phyloP scores from a whole-genome alignment of 768 basidiomycete genomes.

The Lactarius quietus region DNA sequence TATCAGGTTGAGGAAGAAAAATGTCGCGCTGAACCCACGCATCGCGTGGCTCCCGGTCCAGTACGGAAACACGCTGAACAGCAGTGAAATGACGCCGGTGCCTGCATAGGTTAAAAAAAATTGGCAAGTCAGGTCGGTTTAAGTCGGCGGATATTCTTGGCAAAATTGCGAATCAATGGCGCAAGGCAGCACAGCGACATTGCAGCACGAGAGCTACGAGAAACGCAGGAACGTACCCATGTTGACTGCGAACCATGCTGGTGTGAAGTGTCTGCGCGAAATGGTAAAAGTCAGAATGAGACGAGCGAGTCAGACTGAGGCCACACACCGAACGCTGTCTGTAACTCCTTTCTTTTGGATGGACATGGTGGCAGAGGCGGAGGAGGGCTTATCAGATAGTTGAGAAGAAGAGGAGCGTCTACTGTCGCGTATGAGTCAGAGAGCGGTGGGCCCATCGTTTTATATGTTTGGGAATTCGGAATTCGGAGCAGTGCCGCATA shows the following conservation, averaged over 20 bases:
- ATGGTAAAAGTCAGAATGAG: neutral
- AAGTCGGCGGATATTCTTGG: no score
- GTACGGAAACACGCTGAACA: neutral
- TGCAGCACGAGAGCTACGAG: no score
- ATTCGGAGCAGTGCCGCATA: neutral
- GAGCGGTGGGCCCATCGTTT: neutral
- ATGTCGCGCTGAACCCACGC: conserved; percentile 40
- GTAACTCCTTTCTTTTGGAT: conserved; percentile 32
- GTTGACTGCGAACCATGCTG: conserved; percentile 53
- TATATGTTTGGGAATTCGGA: conserved; percentile 12
- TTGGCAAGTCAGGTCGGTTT: no score
- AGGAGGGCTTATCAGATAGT: neutral
- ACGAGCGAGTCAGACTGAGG: neutral
- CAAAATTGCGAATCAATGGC: no score
- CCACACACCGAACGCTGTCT: conserved; percentile 36
- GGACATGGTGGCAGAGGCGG: neutral
- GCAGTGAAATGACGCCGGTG: conserved; percentile 45
- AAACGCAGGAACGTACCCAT: conserved; percentile 42
- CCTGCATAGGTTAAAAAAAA: neutral
- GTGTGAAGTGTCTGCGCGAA: conserved; percentile 45
- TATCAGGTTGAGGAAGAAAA: conserved; percentile 51
- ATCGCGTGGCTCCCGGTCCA: conserved; percentile 33
- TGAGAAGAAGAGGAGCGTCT: neutral
- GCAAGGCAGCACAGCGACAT: no score
- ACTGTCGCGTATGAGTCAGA: neutral